Base-by-base conservation (phyloP, 352 stramenopile species). In the Nothophytophthora sp. region DNA sequence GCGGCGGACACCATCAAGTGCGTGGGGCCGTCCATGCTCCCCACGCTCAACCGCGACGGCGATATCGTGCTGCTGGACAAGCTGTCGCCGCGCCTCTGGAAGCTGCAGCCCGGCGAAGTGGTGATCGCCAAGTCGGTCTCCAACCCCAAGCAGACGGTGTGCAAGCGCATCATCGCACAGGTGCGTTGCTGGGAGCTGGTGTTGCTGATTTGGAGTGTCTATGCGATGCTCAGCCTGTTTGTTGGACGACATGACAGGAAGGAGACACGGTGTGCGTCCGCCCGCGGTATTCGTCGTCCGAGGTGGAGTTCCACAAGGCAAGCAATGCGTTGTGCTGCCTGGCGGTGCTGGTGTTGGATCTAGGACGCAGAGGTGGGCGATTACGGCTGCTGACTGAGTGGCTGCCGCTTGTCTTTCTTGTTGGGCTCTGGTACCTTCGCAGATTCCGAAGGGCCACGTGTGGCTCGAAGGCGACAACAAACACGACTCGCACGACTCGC, bases 401-500 rank as follows among this genome's bases (percentile, higher is more conserved):
- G n/a, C n/a, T n/a, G n/a, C n/a, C n/a, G n/a, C n/a, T n/a, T n/a
- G n/a, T n/a, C n/a, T 49, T 22, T 34, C 19, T 40, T 12, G 13
- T 30, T 37, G 36, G 34, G 10, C 24, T 33, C 34, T 62, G 15
- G 5, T 28, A n/a, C n/a, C n/a, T n/a, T n/a, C n/a, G 33, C 20
- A 82, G 76, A 80, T 92, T 19, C 96, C 96, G 3, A 82, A 90
- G 46, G 93, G 96, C 25, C 90, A 98, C 61, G 73, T 98, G 39
- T 99, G 96, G 96, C 63, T 99, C 12, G 94, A 99, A 75, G 96
- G 96, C 35, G 96, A 99, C 75, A 99, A 99, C 81, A 90, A 96
- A 28, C 64, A 92, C 50, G 95, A 98, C 75, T 98, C 92, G 32
- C 92, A 88, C 27, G 96, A 99, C 73, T 98, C 92, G 29, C 75